Evolutionary conservation across 2,329 filamentous ascomycete genomes (phyloP).

Genomic region (Didymella glomerata): DNA sequence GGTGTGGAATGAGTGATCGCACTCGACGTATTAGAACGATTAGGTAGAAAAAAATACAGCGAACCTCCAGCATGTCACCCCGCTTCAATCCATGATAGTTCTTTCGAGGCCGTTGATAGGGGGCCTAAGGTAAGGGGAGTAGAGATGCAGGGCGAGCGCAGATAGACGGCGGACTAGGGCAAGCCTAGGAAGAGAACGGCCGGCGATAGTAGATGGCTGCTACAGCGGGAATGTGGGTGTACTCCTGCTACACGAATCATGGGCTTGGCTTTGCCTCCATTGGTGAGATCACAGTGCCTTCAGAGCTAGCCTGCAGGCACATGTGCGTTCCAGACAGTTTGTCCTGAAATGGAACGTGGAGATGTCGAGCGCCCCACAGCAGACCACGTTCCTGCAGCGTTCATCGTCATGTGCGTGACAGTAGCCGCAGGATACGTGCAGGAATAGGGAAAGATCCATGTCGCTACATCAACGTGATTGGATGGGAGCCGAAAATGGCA

Average conservation of each 20-base stretch:
- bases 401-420: constrained; percentile 32
- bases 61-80: constrained; percentile 23
- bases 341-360: constrained; percentile 27
- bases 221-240: constrained; percentile 11
- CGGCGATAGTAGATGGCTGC: constrained; percentile 5
- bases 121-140: constrained; percentile 11
- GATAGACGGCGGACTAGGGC: constrained; percentile 10
- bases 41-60: constrained; percentile 11
- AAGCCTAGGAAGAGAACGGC: constrained; percentile 15
- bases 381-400: constrained; percentile 34
- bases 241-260: constrained; percentile 18
- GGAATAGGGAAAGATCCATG: constrained; percentile 22
- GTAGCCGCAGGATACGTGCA: constrained; percentile 31
- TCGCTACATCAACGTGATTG: constrained; percentile 19
- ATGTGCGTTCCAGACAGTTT: constrained; percentile 29
- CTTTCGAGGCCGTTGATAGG: constrained; percentile 5
- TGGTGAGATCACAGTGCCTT: constrained; percentile 22
- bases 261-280: constrained; percentile 12
- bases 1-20: constrained; percentile 4
- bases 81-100: constrained; percentile 17
- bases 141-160: constrained; percentile 9
- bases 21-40: constrained; percentile 16
- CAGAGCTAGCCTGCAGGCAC: constrained; percentile 17
- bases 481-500: constrained; percentile 17
- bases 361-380: constrained; percentile 18